Evolutionary conservation across 1,284 basidiomycete species (phyloP), one percentile per base, ranked within the genome.

Genomic region (Sporisorium graminicola): DNA sequence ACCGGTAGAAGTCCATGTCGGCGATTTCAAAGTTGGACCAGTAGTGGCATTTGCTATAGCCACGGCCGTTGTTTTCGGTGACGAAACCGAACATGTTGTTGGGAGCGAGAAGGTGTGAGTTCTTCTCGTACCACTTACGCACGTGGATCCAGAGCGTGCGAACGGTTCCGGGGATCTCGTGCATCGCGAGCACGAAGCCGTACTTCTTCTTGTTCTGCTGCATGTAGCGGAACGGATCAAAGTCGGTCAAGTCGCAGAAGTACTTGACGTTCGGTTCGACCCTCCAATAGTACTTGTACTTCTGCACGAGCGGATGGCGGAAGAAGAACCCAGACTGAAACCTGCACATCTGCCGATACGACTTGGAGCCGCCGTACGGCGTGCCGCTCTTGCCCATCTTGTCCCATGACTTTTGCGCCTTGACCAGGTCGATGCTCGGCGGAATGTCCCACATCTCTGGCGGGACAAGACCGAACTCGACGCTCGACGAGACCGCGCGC

Each of bases 221-320:
- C 94, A 97, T 95, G 77, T 93, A 87, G 56, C 94, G 65, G 89
- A 96, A 95, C 6, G 94, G 94, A 79, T 94, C 93, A 77, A 92
- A 91, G 55, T 89, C 88, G 42, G 58, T 67, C 49, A 93, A 66
- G 77, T 93, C 91, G 80, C 93, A 94, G 83, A 90, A 92, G 82
- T 90, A 92, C 82, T 91, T 89, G 70, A 94, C 90, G 54, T 89
- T 89, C 3, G 93, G 92, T 89, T 90, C 89, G 85, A 94, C 90
- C 81, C 91, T 91, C 95, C 95, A 98, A 87, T 98, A 98, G 87
- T 95, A 98, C 81, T 91, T 92, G 87, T 92, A 95, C 58, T 91
- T 88, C 72, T 91, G 89, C 44, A 95, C 72, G 13, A 85, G 71
- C 3, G 74, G 77, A 44, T 86, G 83, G 7, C 53, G 63, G 42